Evolutionary conservation across 2,329 filamentous ascomycete species (phyloP).

Genomic region (Diaporthe humulicola): DNA sequence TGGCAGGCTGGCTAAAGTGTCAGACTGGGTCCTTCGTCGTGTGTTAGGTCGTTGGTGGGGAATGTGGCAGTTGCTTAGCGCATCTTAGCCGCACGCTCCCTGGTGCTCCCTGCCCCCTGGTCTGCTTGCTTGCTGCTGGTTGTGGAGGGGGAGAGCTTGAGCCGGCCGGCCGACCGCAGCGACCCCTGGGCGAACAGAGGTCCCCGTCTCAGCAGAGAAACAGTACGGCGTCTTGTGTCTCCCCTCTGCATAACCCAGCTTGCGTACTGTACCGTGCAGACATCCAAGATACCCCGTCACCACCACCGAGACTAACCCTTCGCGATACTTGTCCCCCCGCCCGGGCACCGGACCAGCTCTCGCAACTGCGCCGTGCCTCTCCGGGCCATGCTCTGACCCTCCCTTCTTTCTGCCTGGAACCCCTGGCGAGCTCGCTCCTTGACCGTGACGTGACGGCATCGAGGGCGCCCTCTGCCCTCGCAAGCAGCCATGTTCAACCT

Average conservation of each 20-base stretch:
- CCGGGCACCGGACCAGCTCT: not conserved
- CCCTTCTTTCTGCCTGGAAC: constrained; percentile 7
- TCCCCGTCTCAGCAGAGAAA: constrained; percentile 16
- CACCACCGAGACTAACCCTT: not conserved
- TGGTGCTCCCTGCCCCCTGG: not conserved
- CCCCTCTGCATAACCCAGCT: constrained; percentile 5
- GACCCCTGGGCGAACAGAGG: constrained; percentile 19
- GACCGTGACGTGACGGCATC: constrained; percentile 26
- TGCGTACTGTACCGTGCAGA: not conserved
- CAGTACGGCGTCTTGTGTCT: not conserved
- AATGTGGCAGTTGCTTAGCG: constrained; percentile 30
- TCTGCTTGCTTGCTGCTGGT: too few species aligned
- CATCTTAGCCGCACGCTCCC: constrained; percentile 21
- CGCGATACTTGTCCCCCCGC: not conserved
- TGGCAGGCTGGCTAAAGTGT: not conserved
- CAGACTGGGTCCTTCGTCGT: not conserved
- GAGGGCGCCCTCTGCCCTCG: constrained; percentile 38
- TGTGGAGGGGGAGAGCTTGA: constrained; percentile 15
- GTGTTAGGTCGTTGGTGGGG: constrained; percentile 16
- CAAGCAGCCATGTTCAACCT: constrained; percentile 69
- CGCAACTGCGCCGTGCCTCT: not conserved
- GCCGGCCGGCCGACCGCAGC: constrained; percentile 11
- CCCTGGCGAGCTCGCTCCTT: constrained; percentile 21
- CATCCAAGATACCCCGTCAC: not conserved
- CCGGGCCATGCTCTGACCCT: constrained; percentile 28